phyloP scores from a whole-genome alignment of 73 alveolate species.

The Tetrahymena malaccensis region DNA sequence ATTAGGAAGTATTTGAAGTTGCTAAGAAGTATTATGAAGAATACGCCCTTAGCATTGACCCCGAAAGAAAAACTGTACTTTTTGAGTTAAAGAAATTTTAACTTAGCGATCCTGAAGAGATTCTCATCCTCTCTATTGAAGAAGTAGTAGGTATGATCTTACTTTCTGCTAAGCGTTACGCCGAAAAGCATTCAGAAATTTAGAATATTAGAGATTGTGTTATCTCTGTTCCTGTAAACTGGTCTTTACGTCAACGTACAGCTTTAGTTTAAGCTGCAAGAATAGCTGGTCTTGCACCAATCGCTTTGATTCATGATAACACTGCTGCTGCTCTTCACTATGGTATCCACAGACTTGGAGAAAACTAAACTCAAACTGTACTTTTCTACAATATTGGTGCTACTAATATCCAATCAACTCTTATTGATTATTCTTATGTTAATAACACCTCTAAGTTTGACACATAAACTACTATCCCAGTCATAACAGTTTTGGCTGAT shows the following conservation, averaged over 20 bases:
- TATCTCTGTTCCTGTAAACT: slow-evolving; percentile 77
- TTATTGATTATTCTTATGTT: slow-evolving; percentile 53
- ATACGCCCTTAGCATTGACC: background rate
- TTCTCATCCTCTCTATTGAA: slow-evolving; percentile 46
- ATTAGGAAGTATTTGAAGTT: slow-evolving; percentile 28
- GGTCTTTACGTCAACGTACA: slow-evolving; percentile 49
- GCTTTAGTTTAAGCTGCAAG: slow-evolving; percentile 59
- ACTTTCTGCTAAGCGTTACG: slow-evolving; percentile 37
- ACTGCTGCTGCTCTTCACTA: slow-evolving; percentile 90
- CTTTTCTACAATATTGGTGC: slow-evolving; percentile 93
- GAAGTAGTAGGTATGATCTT: slow-evolving; percentile 64
- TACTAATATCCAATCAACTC: slow-evolving; percentile 69
- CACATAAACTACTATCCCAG: slow-evolving; percentile 13
- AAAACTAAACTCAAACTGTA: slow-evolving; percentile 34
- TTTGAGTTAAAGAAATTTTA: slow-evolving; percentile 15
- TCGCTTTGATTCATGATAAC: slow-evolving; percentile 80
- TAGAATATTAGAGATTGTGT: slow-evolving; percentile 56
- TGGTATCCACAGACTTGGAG: slow-evolving; percentile 71
- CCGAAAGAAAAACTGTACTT: slow-evolving; percentile 12
- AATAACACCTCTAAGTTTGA: background rate
- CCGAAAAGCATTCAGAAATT: slow-evolving; percentile 57
- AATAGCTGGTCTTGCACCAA: slow-evolving; percentile 78
- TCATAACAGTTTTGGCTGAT: slow-evolving; percentile 46
- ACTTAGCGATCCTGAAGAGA: slow-evolving; percentile 17
- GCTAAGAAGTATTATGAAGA: slow-evolving; percentile 27